Percentiles rank a stretch among this genome's conserved stretches.
phyloP scores from a whole-genome alignment of 2,329 filamentous ascomycete species.

The Colletotrichum sp. region DNA sequence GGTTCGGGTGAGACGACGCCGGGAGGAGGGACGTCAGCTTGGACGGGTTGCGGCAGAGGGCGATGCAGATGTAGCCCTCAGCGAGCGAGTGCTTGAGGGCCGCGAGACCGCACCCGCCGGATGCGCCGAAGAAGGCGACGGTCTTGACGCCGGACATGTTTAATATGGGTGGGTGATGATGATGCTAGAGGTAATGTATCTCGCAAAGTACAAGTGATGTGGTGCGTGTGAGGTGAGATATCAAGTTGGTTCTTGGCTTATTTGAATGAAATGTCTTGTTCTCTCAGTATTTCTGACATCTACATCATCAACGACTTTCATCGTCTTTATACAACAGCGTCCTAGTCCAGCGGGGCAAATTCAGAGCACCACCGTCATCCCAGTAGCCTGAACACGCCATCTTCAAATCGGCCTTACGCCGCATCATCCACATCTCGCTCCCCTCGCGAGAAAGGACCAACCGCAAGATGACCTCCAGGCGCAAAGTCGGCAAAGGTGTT shows the following conservation, averaged over 20 bases:
- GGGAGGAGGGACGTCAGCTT: slow-evolving; percentile 40
- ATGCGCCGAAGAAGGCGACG: slow-evolving; percentile 46
- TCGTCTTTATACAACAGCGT: neutral
- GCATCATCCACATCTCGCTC: neutral
- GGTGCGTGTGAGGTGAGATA: neutral
- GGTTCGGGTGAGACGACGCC: slow-evolving; percentile 30
- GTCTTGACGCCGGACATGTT: slow-evolving; percentile 24
- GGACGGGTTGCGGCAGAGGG: slow-evolving; percentile 42
- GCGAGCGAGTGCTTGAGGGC: slow-evolving; percentile 39
- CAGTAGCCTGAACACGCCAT: neutral
- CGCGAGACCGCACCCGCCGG: slow-evolving; percentile 42
- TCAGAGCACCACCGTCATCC: neutral
- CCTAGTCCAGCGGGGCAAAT: neutral
- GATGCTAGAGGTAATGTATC: neutral
- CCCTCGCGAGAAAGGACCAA: neutral
- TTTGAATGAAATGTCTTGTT: neutral
- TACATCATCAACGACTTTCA: neutral
- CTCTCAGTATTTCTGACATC: neutral
- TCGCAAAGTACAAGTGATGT: neutral
- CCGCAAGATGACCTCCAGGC: neutral
- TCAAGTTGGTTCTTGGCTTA: neutral
- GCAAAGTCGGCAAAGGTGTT: neutral
- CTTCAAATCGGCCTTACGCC: neutral
- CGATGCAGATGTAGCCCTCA: slow-evolving; percentile 41
- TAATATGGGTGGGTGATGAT: neutral